A percentile compares a stretch with the other conserved stretches of the same genome.
Conservation (phyloP, 306 rosid species). For the Rosa persica region DNA sequence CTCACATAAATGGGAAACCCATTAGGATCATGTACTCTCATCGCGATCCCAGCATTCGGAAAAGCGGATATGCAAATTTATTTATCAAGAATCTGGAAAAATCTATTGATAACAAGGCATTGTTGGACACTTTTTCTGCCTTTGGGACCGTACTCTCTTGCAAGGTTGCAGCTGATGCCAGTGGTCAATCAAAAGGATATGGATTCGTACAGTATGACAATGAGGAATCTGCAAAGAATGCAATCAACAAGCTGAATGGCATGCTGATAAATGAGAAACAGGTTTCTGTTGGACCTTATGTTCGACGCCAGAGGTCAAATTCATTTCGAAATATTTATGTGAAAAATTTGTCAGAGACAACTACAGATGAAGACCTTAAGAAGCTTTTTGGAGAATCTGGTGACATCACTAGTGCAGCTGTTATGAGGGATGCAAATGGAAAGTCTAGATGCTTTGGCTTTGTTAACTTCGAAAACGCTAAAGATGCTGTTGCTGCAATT, state of each 20-base stretch:
- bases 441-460: constrained; percentile 85
- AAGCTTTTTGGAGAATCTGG: constrained; percentile 53
- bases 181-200: constrained; percentile 73
- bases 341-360: constrained; percentile 62
- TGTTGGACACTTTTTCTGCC: constrained; percentile 68
- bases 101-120: constrained; percentile 75
- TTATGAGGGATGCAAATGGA: constrained; percentile 65
- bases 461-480: constrained; percentile 58
- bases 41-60: constrained; percentile 76
- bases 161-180: constrained; percentile 66
- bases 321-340: constrained; percentile 70
- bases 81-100: constrained; percentile 76
- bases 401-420: constrained; percentile 57
- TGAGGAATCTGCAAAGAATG: constrained; percentile 62
- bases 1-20: constrained; percentile 68
- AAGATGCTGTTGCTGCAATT: constrained; percentile 66
- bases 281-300: constrained; percentile 62
- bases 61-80: constrained; percentile 76
- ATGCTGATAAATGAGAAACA: constrained; percentile 75
- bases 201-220: constrained; percentile 82
- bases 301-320: constrained; percentile 51
- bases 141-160: constrained; percentile 84
- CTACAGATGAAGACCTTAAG: constrained; percentile 52
- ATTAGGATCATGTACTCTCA: constrained; percentile 86
- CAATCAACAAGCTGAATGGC: constrained; percentile 63